Evolutionary conservation across 345 rosid genomes (phyloP).

Genomic region (Populus tremula): DNA sequence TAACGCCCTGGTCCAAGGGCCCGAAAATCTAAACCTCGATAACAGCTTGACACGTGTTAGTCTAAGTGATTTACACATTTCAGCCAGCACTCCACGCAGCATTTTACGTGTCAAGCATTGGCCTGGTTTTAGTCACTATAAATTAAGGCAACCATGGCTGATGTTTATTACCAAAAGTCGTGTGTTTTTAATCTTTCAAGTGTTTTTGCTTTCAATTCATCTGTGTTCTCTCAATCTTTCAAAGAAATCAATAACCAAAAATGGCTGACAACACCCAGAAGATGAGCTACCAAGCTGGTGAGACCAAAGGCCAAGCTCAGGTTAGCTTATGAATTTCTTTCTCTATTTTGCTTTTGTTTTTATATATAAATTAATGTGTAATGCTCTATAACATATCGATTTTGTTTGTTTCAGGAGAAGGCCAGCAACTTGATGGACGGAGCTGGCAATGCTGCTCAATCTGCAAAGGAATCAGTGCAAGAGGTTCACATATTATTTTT

Average conservation of each 20-base stretch:
- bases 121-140: too few species aligned
- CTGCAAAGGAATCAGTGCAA: too few species aligned
- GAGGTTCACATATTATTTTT: too few species aligned
- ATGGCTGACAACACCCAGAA: conserved; percentile 24
- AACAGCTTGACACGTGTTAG: too few species aligned
- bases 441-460: too few species aligned
- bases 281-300: conserved; percentile 46
- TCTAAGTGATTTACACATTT: too few species aligned
- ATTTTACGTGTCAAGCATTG: too few species aligned
- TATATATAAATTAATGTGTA: background rate
- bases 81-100: too few species aligned
- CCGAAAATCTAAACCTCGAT: too few species aligned
- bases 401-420: conserved; percentile 49
- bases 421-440: conserved; percentile 34
- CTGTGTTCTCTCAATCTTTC: background rate
- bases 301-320: conserved; percentile 56
- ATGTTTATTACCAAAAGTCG: too few species aligned
- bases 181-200: background rate
- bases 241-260: background rate
- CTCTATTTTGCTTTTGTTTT: background rate
- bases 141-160: too few species aligned
- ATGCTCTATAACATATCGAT: background rate
- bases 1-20: too few species aligned
- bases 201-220: background rate
- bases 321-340: conserved; percentile 7